Evolutionary conservation across 176 grass and related monocot species (phyloP), one percentile per base, ranked within the genome.

Genomic region (Oryza officinalis): DNA sequence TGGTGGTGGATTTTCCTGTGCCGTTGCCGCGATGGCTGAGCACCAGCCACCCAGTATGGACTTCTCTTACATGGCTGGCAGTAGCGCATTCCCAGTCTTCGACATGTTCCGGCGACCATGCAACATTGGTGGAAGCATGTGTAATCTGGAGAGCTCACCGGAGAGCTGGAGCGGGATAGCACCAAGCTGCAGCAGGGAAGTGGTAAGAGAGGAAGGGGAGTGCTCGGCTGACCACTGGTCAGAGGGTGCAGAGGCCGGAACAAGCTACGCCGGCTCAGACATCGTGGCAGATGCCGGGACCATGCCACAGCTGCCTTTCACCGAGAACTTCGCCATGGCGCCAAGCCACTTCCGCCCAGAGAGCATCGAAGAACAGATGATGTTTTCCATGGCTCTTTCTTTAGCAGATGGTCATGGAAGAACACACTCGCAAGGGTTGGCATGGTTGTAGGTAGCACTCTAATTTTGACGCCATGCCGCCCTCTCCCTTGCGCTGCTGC

Each of bases 351-450:
- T 92, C 20, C 85, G 86, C 32, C 92, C 94, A 0, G 96, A 92
- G 81, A 93, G 87, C 77, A 89, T 99, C 12, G 96, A 99, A 70
- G 96, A 99, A 81, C 96, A 99, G 81, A 99, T 99, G 96, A 99
- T 99, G 93, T 54, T 94, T 65, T 83, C 96, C 65, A 99, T 96
- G 93, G 86, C 95, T 15, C 68, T 93, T 67, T 97, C 95, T 20
- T 85, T 94, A 46, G 86, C 92, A 59, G 95, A 97, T 30, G 69
- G 86, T 74, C 92, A 90, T 85, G 92, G 89, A 63, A 87, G 93
- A 82, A 90, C 81, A 33, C 87, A 88, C 20, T n/a, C 91, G 41
- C 88, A 85, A 76, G 93, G 93, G 75, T 67, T 99, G 74, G 84
- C 87, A 63, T 96, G 93, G 97, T 82, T 90, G 89, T 99, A 87